phyloP scores from a whole-genome alignment of 352 stramenopile genomes.

The Phytophthora foliorum region DNA sequence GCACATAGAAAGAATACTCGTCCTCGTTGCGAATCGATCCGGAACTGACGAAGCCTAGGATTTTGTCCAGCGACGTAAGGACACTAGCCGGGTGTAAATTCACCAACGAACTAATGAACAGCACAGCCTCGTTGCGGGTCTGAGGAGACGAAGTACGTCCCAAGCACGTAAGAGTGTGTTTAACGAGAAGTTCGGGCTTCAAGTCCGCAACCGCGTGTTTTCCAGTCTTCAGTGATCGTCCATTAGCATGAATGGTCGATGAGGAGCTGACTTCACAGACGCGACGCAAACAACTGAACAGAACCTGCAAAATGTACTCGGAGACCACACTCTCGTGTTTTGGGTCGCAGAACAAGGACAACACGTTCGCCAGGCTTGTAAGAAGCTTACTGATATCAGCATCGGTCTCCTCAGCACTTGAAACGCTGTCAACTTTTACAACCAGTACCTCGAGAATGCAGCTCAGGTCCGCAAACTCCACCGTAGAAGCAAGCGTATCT shows the following conservation, averaged over 20 bases:
- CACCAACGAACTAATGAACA: slow-evolving; percentile 87
- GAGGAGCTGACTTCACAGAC: slow-evolving; percentile 57
- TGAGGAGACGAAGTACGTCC: slow-evolving; percentile 71
- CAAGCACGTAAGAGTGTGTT: slow-evolving; percentile 80
- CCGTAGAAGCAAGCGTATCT: slow-evolving; percentile 44
- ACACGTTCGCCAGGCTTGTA: slow-evolving; percentile 62
- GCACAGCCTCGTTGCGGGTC: slow-evolving; percentile 83
- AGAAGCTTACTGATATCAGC: slow-evolving; percentile 53
- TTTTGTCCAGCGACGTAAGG: slow-evolving; percentile 79
- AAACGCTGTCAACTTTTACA: slow-evolving; percentile 67
- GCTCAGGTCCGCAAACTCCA: slow-evolving; percentile 62
- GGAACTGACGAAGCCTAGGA: slow-evolving; percentile 71
- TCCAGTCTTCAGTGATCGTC: slow-evolving; percentile 23
- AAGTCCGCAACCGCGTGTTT: slow-evolving; percentile 27
- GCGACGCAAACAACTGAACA: slow-evolving; percentile 81
- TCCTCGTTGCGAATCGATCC: slow-evolving; percentile 79
- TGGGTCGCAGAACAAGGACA: slow-evolving; percentile 65
- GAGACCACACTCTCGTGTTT: slow-evolving; percentile 67
- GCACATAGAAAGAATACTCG: slow-evolving; percentile 89
- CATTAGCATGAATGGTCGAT: slow-evolving; percentile 17
- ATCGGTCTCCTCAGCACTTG: slow-evolving; percentile 37
- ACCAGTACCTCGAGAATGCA: slow-evolving; percentile 84
- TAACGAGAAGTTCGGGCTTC: slow-evolving; percentile 78
- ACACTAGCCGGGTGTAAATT: slow-evolving; percentile 80
- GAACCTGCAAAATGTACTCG: slow-evolving; percentile 85